Conservation (phyloP, 2,329 filamentous ascomycete genomes). For the Sordariomycetes sp. region DNA sequence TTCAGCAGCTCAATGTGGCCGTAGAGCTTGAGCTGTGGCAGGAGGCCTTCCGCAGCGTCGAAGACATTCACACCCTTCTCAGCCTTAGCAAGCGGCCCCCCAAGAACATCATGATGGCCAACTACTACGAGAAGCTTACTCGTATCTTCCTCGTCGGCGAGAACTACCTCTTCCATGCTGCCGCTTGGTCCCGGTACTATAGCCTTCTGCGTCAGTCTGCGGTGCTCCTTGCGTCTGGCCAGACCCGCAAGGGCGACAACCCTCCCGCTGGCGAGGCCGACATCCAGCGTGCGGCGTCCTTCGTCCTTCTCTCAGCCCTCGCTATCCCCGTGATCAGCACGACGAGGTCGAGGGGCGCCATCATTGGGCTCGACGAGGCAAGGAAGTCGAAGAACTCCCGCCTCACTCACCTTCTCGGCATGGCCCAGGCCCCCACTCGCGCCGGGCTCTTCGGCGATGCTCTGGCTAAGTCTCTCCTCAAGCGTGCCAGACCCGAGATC, state of each 20-base stretch:
- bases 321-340: constrained; percentile 99
- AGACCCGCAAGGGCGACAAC: constrained; percentile 89
- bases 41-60: constrained; percentile 97
- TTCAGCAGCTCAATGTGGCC: constrained; percentile 96
- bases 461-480: constrained; percentile 85
- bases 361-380: constrained; percentile 94
- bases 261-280: constrained; percentile 81
- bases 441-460: constrained; percentile 91
- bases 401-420: constrained; percentile 89
- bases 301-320: constrained; percentile 86
- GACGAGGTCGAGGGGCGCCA: constrained; percentile 83
- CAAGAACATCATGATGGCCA: constrained; percentile 99
- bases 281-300: constrained; percentile 88
- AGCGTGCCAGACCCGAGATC: constrained; percentile 88
- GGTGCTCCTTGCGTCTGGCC: constrained; percentile 69
- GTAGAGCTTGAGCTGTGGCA: constrained; percentile 98
- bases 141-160: constrained; percentile 98
- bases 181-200: constrained; percentile 95
- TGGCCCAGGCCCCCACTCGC: constrained; percentile 82
- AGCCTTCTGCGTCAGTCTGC: constrained; percentile 89
- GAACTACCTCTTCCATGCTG: constrained; percentile 98
- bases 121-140: constrained; percentile 99
- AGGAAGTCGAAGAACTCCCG: constrained; percentile 99
- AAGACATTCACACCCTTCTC: constrained; percentile 95
- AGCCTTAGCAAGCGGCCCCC: constrained; percentile 96